These are phyloP conservation scores for Caryocar brasiliense DNA, from an alignment of 441 rosid genomes.

Conservation along the genomic window DNA sequence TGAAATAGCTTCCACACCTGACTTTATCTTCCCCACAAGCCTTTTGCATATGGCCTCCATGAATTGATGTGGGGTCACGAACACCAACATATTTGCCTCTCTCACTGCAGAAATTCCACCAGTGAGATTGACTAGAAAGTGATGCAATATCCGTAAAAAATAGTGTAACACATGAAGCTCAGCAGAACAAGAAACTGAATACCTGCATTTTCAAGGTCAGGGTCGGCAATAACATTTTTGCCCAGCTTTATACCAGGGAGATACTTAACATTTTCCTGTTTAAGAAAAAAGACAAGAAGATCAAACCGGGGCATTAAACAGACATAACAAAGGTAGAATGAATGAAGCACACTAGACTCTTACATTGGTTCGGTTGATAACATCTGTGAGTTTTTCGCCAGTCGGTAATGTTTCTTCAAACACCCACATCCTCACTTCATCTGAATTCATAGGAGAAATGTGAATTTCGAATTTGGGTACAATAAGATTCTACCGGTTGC, in stretches of 20 bases:
- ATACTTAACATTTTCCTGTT: slow-evolving; percentile 78
- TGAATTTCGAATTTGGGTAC: too few species aligned
- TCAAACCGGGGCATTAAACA: too few species aligned
- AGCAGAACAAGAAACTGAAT: slow-evolving; percentile 11
- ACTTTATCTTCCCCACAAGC: slow-evolving; percentile 57
- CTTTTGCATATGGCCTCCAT: slow-evolving; percentile 84
- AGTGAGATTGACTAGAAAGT: not conserved
- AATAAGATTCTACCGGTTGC: too few species aligned
- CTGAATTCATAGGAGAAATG: slow-evolving; percentile 29
- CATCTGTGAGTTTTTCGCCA: slow-evolving; percentile 86
- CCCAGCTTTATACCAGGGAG: slow-evolving; percentile 90
- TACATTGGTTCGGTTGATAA: slow-evolving; percentile 78
- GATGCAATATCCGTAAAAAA: not conserved
- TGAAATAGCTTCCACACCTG: slow-evolving; percentile 69
- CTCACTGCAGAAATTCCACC: slow-evolving; percentile 42
- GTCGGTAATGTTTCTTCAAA: slow-evolving; percentile 74
- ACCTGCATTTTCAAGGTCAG: slow-evolving; percentile 83
- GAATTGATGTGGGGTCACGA: slow-evolving; percentile 92
- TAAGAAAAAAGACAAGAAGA: slow-evolving; percentile 1
- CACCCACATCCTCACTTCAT: slow-evolving; percentile 99
- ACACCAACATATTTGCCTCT: slow-evolving; percentile 86
- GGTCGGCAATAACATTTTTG: slow-evolving; percentile 73
- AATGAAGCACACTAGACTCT: slow-evolving; percentile 11
- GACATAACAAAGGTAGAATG: too few species aligned
- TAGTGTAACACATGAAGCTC: not conserved